Conservation (phyloP, 2,329 filamentous ascomycete species). For the Alternaria alternata region DNA sequence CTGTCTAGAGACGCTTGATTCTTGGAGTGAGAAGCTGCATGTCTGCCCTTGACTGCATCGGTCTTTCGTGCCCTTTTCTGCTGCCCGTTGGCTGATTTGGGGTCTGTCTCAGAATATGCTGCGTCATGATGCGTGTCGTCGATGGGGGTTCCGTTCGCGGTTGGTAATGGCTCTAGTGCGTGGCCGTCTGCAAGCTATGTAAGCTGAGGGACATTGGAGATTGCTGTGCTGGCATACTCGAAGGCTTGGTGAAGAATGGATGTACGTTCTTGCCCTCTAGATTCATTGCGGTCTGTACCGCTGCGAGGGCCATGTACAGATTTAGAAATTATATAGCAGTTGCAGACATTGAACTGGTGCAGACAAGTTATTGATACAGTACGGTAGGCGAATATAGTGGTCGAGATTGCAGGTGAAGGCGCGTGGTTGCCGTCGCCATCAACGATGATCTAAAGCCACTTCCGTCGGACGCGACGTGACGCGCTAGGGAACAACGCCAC, state of each 20-base stretch:
- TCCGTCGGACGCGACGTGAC: constrained; percentile 19
- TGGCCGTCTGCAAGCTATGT: constrained; percentile 22
- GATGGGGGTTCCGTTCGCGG: constrained; percentile 12
- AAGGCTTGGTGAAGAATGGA: constrained; percentile 50
- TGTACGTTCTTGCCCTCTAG: constrained; percentile 48
- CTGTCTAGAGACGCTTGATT: constrained; percentile 39
- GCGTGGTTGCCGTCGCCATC: constrained; percentile 2
- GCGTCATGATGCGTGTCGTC: constrained; percentile 28
- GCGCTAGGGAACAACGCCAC: constrained; percentile 15
- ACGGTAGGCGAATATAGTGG: constrained; percentile 1
- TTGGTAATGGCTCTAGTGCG: constrained; percentile 11
- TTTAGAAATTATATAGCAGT: constrained; percentile 27
- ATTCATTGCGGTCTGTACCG: constrained; percentile 50
- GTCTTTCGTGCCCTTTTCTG: constrained; percentile 39
- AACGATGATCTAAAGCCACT: constrained; percentile 11
- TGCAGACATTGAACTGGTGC: background rate
- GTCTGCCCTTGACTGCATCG: constrained; percentile 25
- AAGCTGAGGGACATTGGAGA: background rate
- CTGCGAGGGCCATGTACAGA: constrained; percentile 48
- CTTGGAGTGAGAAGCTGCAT: constrained; percentile 12
- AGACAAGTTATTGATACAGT: background rate
- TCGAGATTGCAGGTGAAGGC: constrained; percentile 7
- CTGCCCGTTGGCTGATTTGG: constrained; percentile 22
- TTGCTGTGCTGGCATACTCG: constrained; percentile 23
- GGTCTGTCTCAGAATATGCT: constrained; percentile 25